Conservation (phyloP, 2,329 filamentous ascomycete species). For the Colletotrichum plurivorum region DNA sequence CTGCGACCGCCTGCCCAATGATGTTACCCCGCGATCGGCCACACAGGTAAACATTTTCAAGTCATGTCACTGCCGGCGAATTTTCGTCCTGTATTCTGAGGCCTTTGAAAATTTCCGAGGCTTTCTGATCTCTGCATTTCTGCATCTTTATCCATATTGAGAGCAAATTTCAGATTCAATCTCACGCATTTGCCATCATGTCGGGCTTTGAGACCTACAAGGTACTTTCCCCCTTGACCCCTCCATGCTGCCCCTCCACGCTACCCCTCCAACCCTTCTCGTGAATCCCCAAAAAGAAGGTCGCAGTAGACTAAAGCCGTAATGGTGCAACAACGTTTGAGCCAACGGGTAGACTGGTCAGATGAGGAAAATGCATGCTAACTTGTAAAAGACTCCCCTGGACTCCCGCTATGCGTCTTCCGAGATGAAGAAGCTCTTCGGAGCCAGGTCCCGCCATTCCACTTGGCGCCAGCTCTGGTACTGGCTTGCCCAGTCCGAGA, state of each 20-base stretch:
- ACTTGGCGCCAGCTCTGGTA: slow-evolving; percentile 92
- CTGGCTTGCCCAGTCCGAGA: slow-evolving; percentile 85
- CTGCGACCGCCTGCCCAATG: slow-evolving; percentile 30
- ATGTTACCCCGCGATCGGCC: slow-evolving; percentile 28
- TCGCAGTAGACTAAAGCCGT: too few relatives aligned
- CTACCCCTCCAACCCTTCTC: background rate
- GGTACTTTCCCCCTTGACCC: background rate
- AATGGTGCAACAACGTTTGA: too few relatives aligned
- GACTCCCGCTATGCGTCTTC: slow-evolving; percentile 79
- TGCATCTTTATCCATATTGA: too few relatives aligned
- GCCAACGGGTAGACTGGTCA: too few relatives aligned
- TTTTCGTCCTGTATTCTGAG: background rate
- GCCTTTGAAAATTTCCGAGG: background rate
- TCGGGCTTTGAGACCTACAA: slow-evolving; percentile 16
- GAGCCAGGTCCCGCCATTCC: slow-evolving; percentile 78
- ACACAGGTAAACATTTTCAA: slow-evolving; percentile 1
- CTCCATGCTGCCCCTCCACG: background rate
- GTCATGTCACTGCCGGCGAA: slow-evolving; percentile 29
- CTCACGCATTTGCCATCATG: background rate
- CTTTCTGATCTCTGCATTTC: background rate
- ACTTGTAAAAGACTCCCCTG: slow-evolving; percentile 49
- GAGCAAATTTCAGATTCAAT: background rate
- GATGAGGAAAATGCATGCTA: background rate
- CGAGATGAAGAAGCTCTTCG: slow-evolving; percentile 87
- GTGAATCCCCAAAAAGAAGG: too few relatives aligned